phyloP scores from a whole-genome alignment of 352 stramenopile genomes.

The Albugo laibachii region DNA sequence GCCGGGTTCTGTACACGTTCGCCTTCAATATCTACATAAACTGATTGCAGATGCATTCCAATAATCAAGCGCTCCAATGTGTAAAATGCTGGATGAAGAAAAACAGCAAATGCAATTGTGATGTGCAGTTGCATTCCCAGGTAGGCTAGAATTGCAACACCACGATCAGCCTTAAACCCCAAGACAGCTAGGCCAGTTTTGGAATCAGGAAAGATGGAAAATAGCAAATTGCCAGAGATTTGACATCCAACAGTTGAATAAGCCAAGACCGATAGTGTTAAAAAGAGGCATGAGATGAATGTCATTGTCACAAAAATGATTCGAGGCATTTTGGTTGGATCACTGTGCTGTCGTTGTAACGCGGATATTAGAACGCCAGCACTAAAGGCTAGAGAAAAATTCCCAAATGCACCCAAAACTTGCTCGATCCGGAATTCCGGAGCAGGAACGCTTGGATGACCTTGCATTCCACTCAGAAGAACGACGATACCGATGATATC shows the following conservation, averaged over 20 bases:
- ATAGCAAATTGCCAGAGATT: slow-evolving; percentile 10
- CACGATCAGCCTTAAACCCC: slow-evolving; percentile 2
- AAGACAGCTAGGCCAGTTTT: slow-evolving; percentile 3
- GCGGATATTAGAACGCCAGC: slow-evolving; percentile 9
- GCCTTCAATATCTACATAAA: too few species aligned
- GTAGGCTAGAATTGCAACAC: slow-evolving; percentile 7
- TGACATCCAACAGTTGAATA: slow-evolving; percentile 7
- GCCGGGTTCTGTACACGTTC: too few species aligned
- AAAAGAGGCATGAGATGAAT: slow-evolving; percentile 7
- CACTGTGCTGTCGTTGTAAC: slow-evolving; percentile 6
- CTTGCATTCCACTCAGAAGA: slow-evolving; percentile 2
- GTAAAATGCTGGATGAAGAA: slow-evolving; percentile 9
- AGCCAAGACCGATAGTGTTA: slow-evolving; percentile 5
- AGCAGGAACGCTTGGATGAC: slow-evolving; percentile 1
- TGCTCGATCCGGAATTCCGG: slow-evolving; percentile 5
- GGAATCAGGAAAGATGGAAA: slow-evolving; percentile 5
- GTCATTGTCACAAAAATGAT: slow-evolving; percentile 8
- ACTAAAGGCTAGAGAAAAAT: slow-evolving; percentile 8
- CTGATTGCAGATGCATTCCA: slow-evolving; percentile 3
- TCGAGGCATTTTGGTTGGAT: slow-evolving; percentile 8
- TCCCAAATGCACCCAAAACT: slow-evolving; percentile 8
- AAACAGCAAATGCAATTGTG: slow-evolving; percentile 9
- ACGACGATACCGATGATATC: slow-evolving; percentile 7
- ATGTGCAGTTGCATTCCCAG: slow-evolving; percentile 9
- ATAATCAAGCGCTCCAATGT: slow-evolving; percentile 10